These are phyloP conservation scores for Rosa chinensis DNA, from an alignment of 306 rosid genomes.

Conservation along the genomic window DNA sequence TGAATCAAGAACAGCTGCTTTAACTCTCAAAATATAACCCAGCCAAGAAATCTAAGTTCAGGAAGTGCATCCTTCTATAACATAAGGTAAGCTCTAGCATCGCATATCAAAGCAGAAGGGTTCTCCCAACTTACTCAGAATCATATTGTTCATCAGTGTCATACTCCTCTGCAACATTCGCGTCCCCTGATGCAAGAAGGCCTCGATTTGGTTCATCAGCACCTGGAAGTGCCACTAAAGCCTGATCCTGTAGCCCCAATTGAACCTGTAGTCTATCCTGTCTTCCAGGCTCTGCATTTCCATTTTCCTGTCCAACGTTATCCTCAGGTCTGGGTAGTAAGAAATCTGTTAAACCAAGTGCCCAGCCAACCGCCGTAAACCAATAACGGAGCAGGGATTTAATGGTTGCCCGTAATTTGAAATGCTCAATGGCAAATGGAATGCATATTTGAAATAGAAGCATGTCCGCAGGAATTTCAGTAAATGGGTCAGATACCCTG, in stretches of 20 bases:
- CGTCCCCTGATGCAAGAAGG: conserved; percentile 47
- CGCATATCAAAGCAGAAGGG: background rate
- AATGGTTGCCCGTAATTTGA: conserved; percentile 88
- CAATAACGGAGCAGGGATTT: conserved; percentile 87
- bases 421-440: conserved; percentile 97
- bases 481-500: conserved; percentile 99
- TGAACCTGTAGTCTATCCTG: conserved; percentile 77
- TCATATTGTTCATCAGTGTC: conserved; percentile 89
- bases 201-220: conserved; percentile 54
- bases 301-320: conserved; percentile 73
- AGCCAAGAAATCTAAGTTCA: background rate
- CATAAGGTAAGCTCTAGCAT: too few relatives aligned
- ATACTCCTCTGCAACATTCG: conserved; percentile 58
- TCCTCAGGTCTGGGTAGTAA: conserved; percentile 89
- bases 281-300: conserved; percentile 83
- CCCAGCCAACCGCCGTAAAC: conserved; percentile 99
- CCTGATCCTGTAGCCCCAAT: conserved; percentile 64
- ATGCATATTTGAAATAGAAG: conserved; percentile 97
- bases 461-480: conserved; percentile 99
- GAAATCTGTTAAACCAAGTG: conserved; percentile 88
- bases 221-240: conserved; percentile 56
- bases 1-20: background rate
- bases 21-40: background rate
- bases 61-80: background rate
- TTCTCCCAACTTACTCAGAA: conserved; percentile 72